phyloP scores from a whole-genome alignment of 805 yeast species.

The Zygoascus flipseniorum region DNA sequence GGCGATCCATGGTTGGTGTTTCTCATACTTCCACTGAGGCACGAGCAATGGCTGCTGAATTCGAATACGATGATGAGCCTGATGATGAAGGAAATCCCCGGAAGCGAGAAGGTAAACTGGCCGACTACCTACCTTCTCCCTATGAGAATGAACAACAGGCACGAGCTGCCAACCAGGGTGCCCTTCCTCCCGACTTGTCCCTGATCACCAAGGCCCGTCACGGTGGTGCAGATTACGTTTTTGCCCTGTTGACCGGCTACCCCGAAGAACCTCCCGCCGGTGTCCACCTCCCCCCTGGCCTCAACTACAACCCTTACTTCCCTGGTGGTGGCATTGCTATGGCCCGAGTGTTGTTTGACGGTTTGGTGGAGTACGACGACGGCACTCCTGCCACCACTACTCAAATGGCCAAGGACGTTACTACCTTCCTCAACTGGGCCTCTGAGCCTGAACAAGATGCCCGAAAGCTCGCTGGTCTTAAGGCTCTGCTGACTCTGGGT shows the following conservation, averaged over 20 bases:
- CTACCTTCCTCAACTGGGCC: slow-evolving; percentile 95
- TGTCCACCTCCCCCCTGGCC: slow-evolving; percentile 82
- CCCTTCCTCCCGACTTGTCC: slow-evolving; percentile 95
- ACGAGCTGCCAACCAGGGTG: slow-evolving; percentile 99
- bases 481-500: slow-evolving; percentile 75
- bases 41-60: slow-evolving; percentile 88
- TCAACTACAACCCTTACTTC: slow-evolving; percentile 99
- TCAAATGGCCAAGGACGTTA: slow-evolving; percentile 98
- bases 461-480: slow-evolving; percentile 92
- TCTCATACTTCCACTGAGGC: slow-evolving; percentile 88
- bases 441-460: slow-evolving; percentile 98
- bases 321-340: slow-evolving; percentile 99
- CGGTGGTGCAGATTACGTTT: slow-evolving; percentile 94
- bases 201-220: slow-evolving; percentile 98
- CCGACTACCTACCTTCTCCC: slow-evolving; percentile 92
- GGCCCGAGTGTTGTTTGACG: slow-evolving; percentile 98
- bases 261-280: slow-evolving; percentile 99
- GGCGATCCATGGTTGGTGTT: slow-evolving; percentile 98
- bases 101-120: slow-evolving; percentile 96
- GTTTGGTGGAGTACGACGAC: slow-evolving; percentile 95
- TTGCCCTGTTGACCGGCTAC: slow-evolving; percentile 92
- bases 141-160: slow-evolving; percentile 98
- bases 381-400: slow-evolving; percentile 98
- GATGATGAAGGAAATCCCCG: slow-evolving; percentile 95
- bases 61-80: slow-evolving; percentile 95